Evolutionary conservation across 495 filamentous ascomycete species (phyloP), one percentile per base, ranked within the genome.

Genomic region (Podospora tetraspora): DNA sequence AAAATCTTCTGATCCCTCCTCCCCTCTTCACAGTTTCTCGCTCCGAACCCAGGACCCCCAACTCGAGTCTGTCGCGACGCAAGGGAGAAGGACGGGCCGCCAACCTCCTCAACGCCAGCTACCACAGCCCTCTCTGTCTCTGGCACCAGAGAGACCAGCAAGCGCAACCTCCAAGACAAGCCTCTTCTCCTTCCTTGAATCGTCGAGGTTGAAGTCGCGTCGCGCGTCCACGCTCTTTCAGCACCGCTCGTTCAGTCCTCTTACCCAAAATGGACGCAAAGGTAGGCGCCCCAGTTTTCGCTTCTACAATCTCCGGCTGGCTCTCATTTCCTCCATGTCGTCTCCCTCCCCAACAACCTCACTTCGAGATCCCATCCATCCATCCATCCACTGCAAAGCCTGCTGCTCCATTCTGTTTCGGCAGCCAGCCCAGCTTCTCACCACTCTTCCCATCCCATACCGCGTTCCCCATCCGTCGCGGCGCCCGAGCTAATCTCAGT

Each of bases 211-310:
- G 61, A 62, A 62, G 32, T 32, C 25, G 60, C 32, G 21, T 32
- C 34, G 59, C 65, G 59, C 59, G 19, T 63, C 30, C 59, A 63
- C 37, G 43, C 59, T 25, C 21, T 32, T 62, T 64, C 62, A 62
- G 7, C 61, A 21, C 37, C 27, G 29, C 30, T 62, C 2, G 61
- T 25, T 64, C 7, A 62, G 27, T 32, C 27, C 63, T 34, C 63
- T 65, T 65, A 22, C 63, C 63, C 66, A 73, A 59, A 29, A 82
- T 80, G 79, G 79, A 82, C 63, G 75, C 76, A 13, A 80, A 74
- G 70, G 79, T 79, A 71, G 73, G 77, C 30, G 29, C 23, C 34
- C 22, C 13, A 37, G 2, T n/a, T 62, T 59, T 52, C 61, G 23
- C 34, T 60, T 22, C 62, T 59, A 60, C 63, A 62, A 64, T 37